Base-by-base conservation (phyloP, 495 filamentous ascomycete species). In the Tuber indicum region DNA sequence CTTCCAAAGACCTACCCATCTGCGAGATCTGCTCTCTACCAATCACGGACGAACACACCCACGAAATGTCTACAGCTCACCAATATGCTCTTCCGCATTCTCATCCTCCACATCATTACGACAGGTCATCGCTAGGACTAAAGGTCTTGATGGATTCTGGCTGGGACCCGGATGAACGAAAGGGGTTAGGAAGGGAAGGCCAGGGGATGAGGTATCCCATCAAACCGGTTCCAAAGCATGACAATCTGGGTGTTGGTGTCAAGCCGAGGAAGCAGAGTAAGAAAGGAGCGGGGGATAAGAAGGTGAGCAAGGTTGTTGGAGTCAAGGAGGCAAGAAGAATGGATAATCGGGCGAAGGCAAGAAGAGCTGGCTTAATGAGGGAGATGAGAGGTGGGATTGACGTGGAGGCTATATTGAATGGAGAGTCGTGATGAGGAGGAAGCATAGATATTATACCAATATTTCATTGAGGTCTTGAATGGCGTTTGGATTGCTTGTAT, bases 161-260 rank as follows among this genome's bases (percentile, higher is more conserved):
- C 52, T 98, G 93, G 92, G 92, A 97, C 83, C 94, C 92, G 0
- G 94, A 98, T 84, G 87, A 89, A 49, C 85, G 93, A 39, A 81
- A 85, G 9, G 94, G 94, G 0, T 87, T 98, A 0, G 94, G 94
- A 0, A 87, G 87, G 32, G 77, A 83, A 1, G 91, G 92, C 1
- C 89, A 94, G 82, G 95, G 94, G 4, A 91, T 92, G 44, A 86
- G 89, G 72, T 90, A 88, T 78, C 95, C 94, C 0, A 84, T 98
- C 76, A 95, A 94, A 80, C 85, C 88, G 10, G 90, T 88, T 75
- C 84, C 87, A 52, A 97, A 97, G 84, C 88, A 89, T 76, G 90
- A 94, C 84, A 93, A 88, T 19, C 85, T 91, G 32, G 94, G 94
- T 0, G 84, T 98, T 70, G 93, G 94, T 1, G 83, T 86, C 32